Evolutionary conservation across 495 filamentous ascomycete species (phyloP).

Genomic region (Penicillium macrosclerotiorum): DNA sequence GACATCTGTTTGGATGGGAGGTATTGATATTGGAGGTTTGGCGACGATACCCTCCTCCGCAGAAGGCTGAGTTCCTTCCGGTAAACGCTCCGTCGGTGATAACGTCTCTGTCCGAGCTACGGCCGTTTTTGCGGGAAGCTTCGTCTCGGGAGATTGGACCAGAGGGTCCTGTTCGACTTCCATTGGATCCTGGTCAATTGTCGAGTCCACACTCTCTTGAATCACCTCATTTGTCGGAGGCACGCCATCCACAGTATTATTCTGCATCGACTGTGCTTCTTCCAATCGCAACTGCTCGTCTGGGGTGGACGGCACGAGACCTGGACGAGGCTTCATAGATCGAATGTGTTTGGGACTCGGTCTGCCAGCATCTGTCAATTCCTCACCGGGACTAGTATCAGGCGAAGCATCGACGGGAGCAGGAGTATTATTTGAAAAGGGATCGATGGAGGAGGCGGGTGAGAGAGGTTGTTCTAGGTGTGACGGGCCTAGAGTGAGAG

Average conservation of each 20-base stretch:
- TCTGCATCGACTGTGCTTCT: constrained; percentile 44
- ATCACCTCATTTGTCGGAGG: constrained; percentile 27
- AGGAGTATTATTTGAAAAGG: constrained; percentile 44
- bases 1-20: constrained; percentile 23
- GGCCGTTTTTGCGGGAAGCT: constrained; percentile 8
- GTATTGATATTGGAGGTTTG: constrained; percentile 14
- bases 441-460: constrained; percentile 43
- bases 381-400: constrained; percentile 42
- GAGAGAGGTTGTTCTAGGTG: constrained; percentile 41
- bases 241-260: constrained; percentile 20
- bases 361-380: constrained; percentile 23
- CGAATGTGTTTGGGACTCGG: constrained; percentile 26
- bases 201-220: constrained; percentile 19
- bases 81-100: constrained; percentile 15
- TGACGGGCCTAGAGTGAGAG: constrained; percentile 31
- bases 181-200: constrained; percentile 22
- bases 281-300: constrained; percentile 51
- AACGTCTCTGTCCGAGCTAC: constrained; percentile 9
- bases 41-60: constrained; percentile 13
- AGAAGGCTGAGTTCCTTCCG: constrained; percentile 7
- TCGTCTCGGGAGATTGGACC: constrained; percentile 8
- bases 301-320: constrained; percentile 41
- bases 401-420: constrained; percentile 36
- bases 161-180: constrained; percentile 19
- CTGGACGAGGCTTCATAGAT: constrained; percentile 16